These are phyloP conservation scores for Salmacisia buchloeana DNA, from an alignment of 1,284 basidiomycete species.

Conservation along the genomic window DNA sequence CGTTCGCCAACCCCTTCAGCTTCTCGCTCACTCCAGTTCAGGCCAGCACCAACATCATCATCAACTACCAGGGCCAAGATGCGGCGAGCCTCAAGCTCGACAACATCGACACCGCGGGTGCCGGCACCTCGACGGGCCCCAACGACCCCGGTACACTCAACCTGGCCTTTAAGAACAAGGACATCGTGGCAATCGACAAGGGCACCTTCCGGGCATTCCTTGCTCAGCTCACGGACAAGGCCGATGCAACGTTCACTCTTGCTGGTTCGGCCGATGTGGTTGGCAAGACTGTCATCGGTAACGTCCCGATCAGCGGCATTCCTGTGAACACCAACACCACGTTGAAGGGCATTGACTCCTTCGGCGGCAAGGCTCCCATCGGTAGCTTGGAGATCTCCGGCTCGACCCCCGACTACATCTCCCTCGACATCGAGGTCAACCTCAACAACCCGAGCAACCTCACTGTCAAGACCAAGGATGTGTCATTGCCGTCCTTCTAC, in stretches of 20 bases:
- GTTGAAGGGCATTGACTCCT: conserved; percentile 55
- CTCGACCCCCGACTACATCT: conserved; percentile 26
- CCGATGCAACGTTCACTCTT: conserved; percentile 57
- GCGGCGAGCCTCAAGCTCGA: conserved; percentile 61
- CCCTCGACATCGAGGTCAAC: conserved; percentile 22
- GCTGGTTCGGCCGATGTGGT: conserved; percentile 62
- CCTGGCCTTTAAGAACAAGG: conserved; percentile 56
- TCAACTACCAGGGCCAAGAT: conserved; percentile 56
- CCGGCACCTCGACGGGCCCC: conserved; percentile 67
- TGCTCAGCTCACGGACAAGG: conserved; percentile 59
- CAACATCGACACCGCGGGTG: conserved; percentile 53
- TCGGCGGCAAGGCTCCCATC: conserved; percentile 60
- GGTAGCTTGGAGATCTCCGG: conserved; percentile 40
- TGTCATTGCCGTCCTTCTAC: conserved; percentile 62
- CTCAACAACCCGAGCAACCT: conserved; percentile 53
- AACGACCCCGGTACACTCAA: conserved; percentile 56
- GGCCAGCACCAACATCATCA: conserved; percentile 58
- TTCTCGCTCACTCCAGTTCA: conserved; percentile 66
- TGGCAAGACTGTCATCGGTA: conserved; percentile 63
- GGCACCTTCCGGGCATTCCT: conserved; percentile 61
- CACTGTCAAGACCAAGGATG: conserved; percentile 61
- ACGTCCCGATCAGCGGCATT: conserved; percentile 64
- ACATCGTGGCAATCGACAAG: conserved; percentile 60
- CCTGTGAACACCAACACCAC: conserved; percentile 61
- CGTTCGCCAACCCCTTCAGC: conserved; percentile 70